A percentile compares a stretch with the other conserved stretches of the same genome.
Conservation (phyloP, 352 stramenopile species). For the Blastocystis sp. region DNA sequence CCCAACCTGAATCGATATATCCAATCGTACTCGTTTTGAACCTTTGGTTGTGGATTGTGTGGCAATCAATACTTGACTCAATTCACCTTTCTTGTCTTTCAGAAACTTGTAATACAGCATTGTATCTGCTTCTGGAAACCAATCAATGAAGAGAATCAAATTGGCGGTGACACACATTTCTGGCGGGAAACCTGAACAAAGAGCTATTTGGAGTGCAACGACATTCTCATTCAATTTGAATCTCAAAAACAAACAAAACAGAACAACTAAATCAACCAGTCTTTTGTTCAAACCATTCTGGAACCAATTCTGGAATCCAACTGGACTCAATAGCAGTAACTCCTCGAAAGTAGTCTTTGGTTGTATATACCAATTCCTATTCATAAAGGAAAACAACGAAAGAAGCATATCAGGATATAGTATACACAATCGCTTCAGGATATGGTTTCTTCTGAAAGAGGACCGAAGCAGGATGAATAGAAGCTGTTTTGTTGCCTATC, state of each 20-base stretch:
- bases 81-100: slow-evolving; percentile 14
- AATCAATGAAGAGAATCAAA: not conserved
- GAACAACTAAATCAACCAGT: not conserved
- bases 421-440: slow-evolving; percentile 65
- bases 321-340: slow-evolving; percentile 79
- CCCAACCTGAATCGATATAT: not conserved
- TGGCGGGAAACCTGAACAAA: not conserved
- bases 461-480: slow-evolving; percentile 77
- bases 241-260: too few relatives aligned
- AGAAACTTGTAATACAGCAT: slow-evolving; percentile 53
- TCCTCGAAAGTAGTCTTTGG: slow-evolving; percentile 80
- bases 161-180: not conserved
- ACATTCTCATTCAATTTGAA: too few relatives aligned
- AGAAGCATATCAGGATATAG: not conserved
- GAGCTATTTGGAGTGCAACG: not conserved
- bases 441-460: slow-evolving; percentile 76
- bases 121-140: slow-evolving; percentile 2
- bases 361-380: slow-evolving; percentile 81
- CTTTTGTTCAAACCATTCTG: slow-evolving; percentile 71
- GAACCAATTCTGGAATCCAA: slow-evolving; percentile 76
- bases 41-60: slow-evolving; percentile 5
- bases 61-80: slow-evolving; percentile 8
- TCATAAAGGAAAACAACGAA: slow-evolving; percentile 77
- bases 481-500: slow-evolving; percentile 77
- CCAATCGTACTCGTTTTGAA: not conserved